Conservation (phyloP, 2,329 filamentous ascomycete species). For the Talaromyces verruculosus region DNA sequence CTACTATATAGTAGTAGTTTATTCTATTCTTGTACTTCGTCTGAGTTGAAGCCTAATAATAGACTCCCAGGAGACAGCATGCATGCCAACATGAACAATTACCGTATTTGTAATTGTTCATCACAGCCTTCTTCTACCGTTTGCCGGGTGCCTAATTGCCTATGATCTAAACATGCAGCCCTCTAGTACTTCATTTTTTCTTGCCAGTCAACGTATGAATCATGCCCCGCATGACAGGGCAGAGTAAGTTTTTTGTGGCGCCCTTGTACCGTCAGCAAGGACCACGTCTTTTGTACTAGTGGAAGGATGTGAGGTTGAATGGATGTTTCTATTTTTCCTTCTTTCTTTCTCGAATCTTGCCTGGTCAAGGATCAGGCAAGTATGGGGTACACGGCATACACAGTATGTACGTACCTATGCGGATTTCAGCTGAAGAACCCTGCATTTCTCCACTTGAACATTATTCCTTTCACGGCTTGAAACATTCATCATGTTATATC, state of each 20-base stretch:
- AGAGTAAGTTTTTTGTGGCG: conserved; percentile 1
- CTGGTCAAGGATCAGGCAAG: conserved; percentile 1
- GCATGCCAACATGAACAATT: background rate
- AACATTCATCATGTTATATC: background rate
- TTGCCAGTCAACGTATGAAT: background rate
- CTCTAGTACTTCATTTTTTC: background rate
- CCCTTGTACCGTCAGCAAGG: conserved; percentile 6
- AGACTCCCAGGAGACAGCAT: background rate
- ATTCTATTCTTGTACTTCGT: background rate
- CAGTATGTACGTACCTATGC: background rate
- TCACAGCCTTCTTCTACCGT: background rate
- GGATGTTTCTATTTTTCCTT: conserved; percentile 16
- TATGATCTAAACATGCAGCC: background rate
- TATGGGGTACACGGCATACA: conserved; percentile 1
- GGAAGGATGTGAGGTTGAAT: background rate
- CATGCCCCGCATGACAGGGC: conserved; percentile 9
- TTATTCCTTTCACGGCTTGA: background rate
- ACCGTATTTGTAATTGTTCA: background rate
- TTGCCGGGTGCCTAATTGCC: background rate
- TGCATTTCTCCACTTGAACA: background rate
- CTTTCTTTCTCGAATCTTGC: conserved; percentile 18
- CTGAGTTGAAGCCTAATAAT: background rate
- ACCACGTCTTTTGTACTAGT: background rate
- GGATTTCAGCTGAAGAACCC: conserved; percentile 1
- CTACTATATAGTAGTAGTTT: background rate